Evolutionary conservation across 371 early-diverging fungal genomes (phyloP), one percentile per base, ranked within the genome.

Genomic region (Actinomortierella ambigua): DNA sequence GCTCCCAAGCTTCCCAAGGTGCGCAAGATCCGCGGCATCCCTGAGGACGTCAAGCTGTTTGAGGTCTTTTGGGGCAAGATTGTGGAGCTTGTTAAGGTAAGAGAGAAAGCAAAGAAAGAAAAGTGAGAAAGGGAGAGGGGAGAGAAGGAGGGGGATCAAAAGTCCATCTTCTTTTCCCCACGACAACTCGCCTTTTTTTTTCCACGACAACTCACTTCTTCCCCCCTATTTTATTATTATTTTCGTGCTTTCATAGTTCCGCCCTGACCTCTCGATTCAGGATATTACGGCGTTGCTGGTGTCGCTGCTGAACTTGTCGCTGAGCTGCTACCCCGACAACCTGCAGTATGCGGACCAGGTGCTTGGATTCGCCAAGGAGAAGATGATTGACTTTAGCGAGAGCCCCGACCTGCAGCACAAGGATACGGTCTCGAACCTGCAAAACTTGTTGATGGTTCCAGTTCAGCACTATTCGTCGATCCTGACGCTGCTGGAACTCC

Each of bases 61-160:
- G 93, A 91, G 54, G 91, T 96, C 41, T 97, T 98, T 73, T 98
- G 98, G 98, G 83, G 77, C 14, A 93, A 96, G 75, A 91, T 98
- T 62, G 89, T 92, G 40, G 91, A 91, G 48, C 82, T 97, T 11
- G 90, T 98, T 46, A 90, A 91, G 82, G 92, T 93, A 80, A 29
- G 47, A 20, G 18, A 24, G n/a, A n/a, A n/a, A n/a, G n/a, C n/a
- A n/a, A n/a, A n/a, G n/a, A n/a, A n/a, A n/a, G n/a, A n/a, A n/a
- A n/a, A n/a, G n/a, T n/a, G n/a, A n/a, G n/a, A n/a, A n/a, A n/a
- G n/a, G n/a, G n/a, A n/a, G n/a, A n/a, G n/a, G n/a, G n/a, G n/a
- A n/a, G n/a, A n/a, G n/a, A n/a, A n/a, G n/a, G n/a, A n/a, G n/a
- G n/a, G n/a, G n/a, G n/a, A n/a, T n/a, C n/a, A n/a, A n/a, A n/a